Evolutionary conservation across 176 grass and related monocot species (phyloP).

Genomic region (Rhipidocladum racemiflorum): DNA sequence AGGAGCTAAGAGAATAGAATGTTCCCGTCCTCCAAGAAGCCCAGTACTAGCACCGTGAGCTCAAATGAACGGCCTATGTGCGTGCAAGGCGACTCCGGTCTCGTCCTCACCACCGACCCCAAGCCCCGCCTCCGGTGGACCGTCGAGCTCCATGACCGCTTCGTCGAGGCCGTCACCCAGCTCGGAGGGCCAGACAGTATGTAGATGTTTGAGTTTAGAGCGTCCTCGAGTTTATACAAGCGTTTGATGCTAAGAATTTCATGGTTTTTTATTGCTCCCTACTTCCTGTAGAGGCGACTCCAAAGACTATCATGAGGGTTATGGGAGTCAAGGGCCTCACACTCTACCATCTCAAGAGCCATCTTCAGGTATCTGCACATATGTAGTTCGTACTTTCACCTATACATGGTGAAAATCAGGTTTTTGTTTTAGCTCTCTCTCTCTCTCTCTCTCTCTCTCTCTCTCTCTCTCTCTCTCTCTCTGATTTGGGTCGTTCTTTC

Average conservation of each 20-base stretch:
- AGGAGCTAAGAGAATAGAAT: conserved; percentile 52
- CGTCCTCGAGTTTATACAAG: not conserved
- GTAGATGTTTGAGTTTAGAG: not conserved
- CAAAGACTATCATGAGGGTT: conserved; percentile 98
- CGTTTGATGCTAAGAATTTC: not conserved
- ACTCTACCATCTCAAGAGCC: conserved; percentile 95
- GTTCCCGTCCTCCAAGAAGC: conserved; percentile 94
- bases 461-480: not conserved
- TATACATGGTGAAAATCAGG: conserved; percentile 19
- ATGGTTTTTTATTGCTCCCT: not conserved
- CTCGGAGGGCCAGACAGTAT: conserved; percentile 91
- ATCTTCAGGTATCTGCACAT: conserved; percentile 72
- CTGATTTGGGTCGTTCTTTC: conserved; percentile 4
- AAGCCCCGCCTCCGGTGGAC: conserved; percentile 98
- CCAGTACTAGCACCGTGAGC: conserved; percentile 40
- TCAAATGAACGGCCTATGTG: conserved; percentile 71
- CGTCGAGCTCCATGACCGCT: conserved; percentile 90
- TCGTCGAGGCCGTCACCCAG: conserved; percentile 90
- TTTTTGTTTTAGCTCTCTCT: conserved; percentile 6
- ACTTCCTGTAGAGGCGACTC: conserved; percentile 67
- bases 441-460: not conserved
- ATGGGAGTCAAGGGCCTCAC: conserved; percentile 99
- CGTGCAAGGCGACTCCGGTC: conserved; percentile 81
- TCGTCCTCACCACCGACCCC: conserved; percentile 98
- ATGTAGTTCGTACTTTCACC: not conserved